A percentile compares a stretch with the other conserved stretches of the same genome.
These are phyloP conservation scores for Moelleriella libera DNA, from an alignment of 2,329 filamentous ascomycete species.

Conservation along the genomic window DNA sequence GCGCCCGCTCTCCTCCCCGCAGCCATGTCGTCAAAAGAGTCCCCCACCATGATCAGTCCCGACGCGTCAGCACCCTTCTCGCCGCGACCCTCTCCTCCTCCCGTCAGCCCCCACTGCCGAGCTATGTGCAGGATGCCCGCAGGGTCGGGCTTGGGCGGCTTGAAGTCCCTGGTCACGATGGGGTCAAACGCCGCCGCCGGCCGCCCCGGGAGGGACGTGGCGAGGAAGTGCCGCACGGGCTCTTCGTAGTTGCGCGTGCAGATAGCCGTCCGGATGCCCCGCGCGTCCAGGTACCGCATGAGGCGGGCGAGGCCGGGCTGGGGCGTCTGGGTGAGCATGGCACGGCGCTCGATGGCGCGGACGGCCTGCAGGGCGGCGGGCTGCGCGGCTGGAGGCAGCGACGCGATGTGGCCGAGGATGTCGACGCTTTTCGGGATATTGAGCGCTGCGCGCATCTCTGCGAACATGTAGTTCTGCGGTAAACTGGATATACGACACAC, in stretches of 20 bases:
- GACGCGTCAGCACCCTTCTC: slow-evolving; percentile 20
- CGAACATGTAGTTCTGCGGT: slow-evolving; percentile 93
- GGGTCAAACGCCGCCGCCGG: slow-evolving; percentile 54
- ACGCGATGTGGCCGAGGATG: slow-evolving; percentile 79
- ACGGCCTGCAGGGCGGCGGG: slow-evolving; percentile 58
- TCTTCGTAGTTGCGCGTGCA: slow-evolving; percentile 89
- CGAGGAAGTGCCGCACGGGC: slow-evolving; percentile 61
- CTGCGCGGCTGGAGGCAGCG: slow-evolving; percentile 47
- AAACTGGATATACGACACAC: no score
- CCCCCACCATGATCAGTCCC: slow-evolving; percentile 52
- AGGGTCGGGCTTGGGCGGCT: slow-evolving; percentile 74
- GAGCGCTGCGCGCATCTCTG: slow-evolving; percentile 65
- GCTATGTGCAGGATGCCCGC: slow-evolving; percentile 83
- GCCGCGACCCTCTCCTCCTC: slow-evolving; percentile 87
- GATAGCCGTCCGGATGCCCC: slow-evolving; percentile 60
- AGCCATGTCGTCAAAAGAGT: no score
- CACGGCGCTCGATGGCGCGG: slow-evolving; percentile 62
- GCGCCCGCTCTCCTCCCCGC: slow-evolving; percentile 73
- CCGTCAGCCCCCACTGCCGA: slow-evolving; percentile 56
- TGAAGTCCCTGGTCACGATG: slow-evolving; percentile 73
- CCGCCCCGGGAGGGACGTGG: slow-evolving; percentile 67
- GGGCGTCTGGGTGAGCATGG: slow-evolving; percentile 67
- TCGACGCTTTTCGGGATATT: slow-evolving; percentile 59
- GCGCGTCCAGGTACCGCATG: slow-evolving; percentile 67
- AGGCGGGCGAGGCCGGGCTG: slow-evolving; percentile 67